Conservation (phyloP, 2,329 filamentous ascomycete genomes). For the Colletotrichum sp. region DNA sequence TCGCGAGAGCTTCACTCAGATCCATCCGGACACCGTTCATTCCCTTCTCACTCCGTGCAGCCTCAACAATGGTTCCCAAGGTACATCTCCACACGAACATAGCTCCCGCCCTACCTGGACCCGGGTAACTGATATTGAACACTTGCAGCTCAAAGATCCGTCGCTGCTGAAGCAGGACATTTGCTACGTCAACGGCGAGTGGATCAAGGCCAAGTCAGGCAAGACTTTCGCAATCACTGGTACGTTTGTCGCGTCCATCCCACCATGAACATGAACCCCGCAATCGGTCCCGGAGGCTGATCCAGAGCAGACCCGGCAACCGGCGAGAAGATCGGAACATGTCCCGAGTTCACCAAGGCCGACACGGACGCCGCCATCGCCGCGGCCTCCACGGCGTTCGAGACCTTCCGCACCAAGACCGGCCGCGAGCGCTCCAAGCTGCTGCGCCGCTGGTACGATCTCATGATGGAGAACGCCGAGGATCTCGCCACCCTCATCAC, state of each 20-base stretch:
- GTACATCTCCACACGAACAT: conserved; percentile 26
- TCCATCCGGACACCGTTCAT: conserved; percentile 3
- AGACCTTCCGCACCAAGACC: conserved; percentile 72
- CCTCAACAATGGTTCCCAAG: conserved; percentile 54
- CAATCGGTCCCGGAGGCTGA: neutral
- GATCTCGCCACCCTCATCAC: conserved; percentile 85
- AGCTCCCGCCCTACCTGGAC: neutral
- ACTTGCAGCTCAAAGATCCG: conserved; percentile 71
- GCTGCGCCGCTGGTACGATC: conserved; percentile 81
- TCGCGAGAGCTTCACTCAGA: conserved; percentile 1
- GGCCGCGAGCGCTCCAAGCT: conserved; percentile 77
- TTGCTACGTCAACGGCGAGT: conserved; percentile 91
- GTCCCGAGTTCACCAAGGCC: conserved; percentile 80
- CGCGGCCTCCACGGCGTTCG: conserved; percentile 80
- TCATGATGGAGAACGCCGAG: conserved; percentile 78
- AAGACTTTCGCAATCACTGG: conserved; percentile 89
- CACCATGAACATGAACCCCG: neutral
- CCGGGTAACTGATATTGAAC: neutral
- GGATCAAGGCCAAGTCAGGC: conserved; percentile 83
- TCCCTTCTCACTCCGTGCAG: conserved; percentile 34
- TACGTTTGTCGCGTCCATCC: conserved; percentile 31
- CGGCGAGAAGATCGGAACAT: conserved; percentile 79
- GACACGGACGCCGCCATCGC: conserved; percentile 84
- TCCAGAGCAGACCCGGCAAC: conserved; percentile 74
- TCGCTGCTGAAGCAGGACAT: conserved; percentile 84